Evolutionary conservation across 495 filamentous ascomycete genomes (phyloP).

Genomic region (Alectoria sarmentosa): DNA sequence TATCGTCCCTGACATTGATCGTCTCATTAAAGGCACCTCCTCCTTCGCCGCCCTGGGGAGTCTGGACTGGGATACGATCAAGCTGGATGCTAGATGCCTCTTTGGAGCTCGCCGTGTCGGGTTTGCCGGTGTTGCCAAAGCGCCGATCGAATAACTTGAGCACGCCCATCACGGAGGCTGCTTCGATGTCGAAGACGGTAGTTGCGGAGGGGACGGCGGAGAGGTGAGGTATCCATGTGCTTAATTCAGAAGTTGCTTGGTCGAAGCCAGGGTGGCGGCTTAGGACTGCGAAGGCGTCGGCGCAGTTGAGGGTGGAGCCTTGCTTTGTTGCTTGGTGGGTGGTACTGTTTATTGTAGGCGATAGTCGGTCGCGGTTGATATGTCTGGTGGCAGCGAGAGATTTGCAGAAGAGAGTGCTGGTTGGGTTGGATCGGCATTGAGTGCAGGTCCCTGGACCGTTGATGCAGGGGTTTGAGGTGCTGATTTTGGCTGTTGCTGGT

Average conservation of each 20-base stretch:
- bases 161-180: slow-evolving; percentile 80
- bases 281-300: slow-evolving; percentile 76
- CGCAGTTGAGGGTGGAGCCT: slow-evolving; percentile 51
- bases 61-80: background rate
- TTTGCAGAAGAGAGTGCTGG: slow-evolving; percentile 79
- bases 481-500: background rate
- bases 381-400: slow-evolving; percentile 61
- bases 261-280: slow-evolving; percentile 74
- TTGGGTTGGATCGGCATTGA: slow-evolving; percentile 70
- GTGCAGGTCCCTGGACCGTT: slow-evolving; percentile 74
- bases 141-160: slow-evolving; percentile 75
- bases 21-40: background rate
- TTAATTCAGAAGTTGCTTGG: slow-evolving; percentile 66
- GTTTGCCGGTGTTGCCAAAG: slow-evolving; percentile 42
- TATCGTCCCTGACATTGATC: background rate
- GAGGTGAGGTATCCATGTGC: slow-evolving; percentile 67
- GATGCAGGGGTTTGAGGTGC: slow-evolving; percentile 43
- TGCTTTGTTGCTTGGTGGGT: slow-evolving; percentile 25
- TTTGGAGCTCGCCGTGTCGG: background rate
- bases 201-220: slow-evolving; percentile 47
- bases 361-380: slow-evolving; percentile 28
- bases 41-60: background rate
- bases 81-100: background rate
- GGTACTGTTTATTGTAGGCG: slow-evolving; percentile 26
- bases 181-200: slow-evolving; percentile 71